Evolutionary conservation across 2,329 filamentous ascomycete species (phyloP).

Genomic region (Coleophoma cylindrospora): DNA sequence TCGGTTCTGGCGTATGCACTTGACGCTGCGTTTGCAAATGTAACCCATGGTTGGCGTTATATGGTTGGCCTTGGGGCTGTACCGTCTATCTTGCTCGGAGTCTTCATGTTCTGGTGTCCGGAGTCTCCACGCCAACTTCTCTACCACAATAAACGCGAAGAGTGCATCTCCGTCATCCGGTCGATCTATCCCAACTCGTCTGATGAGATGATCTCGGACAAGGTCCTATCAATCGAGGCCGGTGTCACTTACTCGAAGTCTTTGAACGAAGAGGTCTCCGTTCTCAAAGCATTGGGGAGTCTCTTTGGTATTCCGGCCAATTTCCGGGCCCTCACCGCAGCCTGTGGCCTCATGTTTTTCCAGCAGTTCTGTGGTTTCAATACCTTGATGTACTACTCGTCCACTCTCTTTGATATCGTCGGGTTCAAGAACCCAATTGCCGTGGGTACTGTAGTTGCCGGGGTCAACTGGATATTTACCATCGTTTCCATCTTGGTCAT

Average conservation of each 20-base stretch:
- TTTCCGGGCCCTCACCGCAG: slow-evolving; percentile 36
- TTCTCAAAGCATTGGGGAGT: slow-evolving; percentile 35
- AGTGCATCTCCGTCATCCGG: slow-evolving; percentile 22
- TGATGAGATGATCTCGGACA: slow-evolving; percentile 33
- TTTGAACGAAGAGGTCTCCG: slow-evolving; percentile 31
- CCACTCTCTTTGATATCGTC: slow-evolving; percentile 37
- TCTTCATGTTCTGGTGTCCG: slow-evolving; percentile 39
- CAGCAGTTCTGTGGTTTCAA: slow-evolving; percentile 40
- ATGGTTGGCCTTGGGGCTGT: slow-evolving; percentile 44
- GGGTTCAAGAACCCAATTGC: slow-evolving; percentile 41
- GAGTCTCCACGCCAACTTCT: slow-evolving; percentile 43
- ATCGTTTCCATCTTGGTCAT: slow-evolving; percentile 39
- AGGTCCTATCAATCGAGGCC: slow-evolving; percentile 33
- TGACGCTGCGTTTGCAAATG: slow-evolving; percentile 37
- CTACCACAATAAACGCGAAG: slow-evolving; percentile 32
- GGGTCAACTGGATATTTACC: slow-evolving; percentile 43
- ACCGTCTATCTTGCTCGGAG: slow-evolving; percentile 37
- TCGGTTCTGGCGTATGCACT: slow-evolving; percentile 44
- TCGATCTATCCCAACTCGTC: slow-evolving; percentile 36
- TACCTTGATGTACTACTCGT: slow-evolving; percentile 35
- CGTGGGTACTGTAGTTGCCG: slow-evolving; percentile 37
- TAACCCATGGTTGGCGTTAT: slow-evolving; percentile 40
- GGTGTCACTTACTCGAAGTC: slow-evolving; percentile 33
- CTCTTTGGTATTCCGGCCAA: slow-evolving; percentile 37
- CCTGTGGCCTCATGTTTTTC: slow-evolving; percentile 43